These are phyloP conservation scores for Leptomonas seymouri DNA, from an alignment of 208 protist genomes.

Conservation along the genomic window DNA sequence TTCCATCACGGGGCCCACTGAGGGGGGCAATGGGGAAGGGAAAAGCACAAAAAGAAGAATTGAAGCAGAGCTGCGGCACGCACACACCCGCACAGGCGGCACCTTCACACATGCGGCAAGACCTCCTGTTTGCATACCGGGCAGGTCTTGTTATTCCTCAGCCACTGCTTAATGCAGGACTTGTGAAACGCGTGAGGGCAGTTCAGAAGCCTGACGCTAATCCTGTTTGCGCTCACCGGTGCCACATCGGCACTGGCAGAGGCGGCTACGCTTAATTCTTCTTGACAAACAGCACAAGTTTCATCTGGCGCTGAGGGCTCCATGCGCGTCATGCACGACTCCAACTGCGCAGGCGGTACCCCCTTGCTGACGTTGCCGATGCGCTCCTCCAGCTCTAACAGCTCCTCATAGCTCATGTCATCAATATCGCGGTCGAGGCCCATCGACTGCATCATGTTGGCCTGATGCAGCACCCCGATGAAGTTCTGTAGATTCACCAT, in stretches of 20 bases:
- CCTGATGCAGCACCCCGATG: constrained; percentile 37
- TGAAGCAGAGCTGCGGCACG: not conserved
- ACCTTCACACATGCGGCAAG: constrained; percentile 8
- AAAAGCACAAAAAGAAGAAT: too few relatives aligned
- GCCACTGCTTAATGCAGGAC: constrained; percentile 72
- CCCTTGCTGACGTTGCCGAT: constrained; percentile 88
- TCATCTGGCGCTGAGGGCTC: constrained; percentile 29
- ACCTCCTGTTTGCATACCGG: constrained; percentile 76
- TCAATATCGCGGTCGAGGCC: constrained; percentile 77
- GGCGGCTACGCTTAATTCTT: constrained; percentile 35
- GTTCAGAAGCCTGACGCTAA: constrained; percentile 40
- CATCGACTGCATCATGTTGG: constrained; percentile 52
- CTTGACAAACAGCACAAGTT: constrained; percentile 70
- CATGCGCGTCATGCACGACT: constrained; percentile 32
- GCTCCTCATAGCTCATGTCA: constrained; percentile 89
- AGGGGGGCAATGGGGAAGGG: too few relatives aligned
- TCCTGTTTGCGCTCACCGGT: not conserved
- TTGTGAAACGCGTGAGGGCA: constrained; percentile 80
- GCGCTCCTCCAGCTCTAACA: constrained; percentile 80
- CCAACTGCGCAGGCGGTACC: constrained; percentile 41
- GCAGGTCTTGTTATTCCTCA: constrained; percentile 67
- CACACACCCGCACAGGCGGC: not conserved
- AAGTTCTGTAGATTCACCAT: constrained; percentile 32
- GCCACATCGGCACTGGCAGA: not conserved
- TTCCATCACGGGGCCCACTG: too few relatives aligned